Conservation (phyloP, 2,329 filamentous ascomycete genomes). For the Penicillium olsonii region DNA sequence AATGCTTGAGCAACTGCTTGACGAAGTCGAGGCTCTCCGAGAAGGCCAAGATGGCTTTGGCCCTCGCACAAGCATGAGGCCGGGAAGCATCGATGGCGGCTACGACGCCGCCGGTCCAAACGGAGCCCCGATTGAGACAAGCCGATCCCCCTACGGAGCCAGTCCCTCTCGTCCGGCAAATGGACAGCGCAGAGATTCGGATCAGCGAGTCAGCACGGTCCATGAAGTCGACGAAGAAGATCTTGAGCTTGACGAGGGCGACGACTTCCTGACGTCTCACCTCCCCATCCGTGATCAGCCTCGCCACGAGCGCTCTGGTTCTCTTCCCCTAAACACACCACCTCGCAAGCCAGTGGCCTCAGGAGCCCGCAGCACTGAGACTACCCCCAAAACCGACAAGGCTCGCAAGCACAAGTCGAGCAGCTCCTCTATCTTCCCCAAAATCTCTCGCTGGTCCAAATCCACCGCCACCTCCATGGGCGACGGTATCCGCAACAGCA, state of each 20-base stretch:
- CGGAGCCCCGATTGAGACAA: constrained; percentile 68
- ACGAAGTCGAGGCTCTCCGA: constrained; percentile 85
- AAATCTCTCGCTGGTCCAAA: constrained; percentile 96
- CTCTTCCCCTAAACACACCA: constrained; percentile 48
- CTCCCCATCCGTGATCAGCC: constrained; percentile 59
- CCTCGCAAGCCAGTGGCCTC: constrained; percentile 44
- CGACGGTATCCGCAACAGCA: constrained; percentile 71
- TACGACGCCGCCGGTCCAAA: constrained; percentile 84
- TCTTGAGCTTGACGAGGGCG: constrained; percentile 54
- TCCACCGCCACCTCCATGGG: constrained; percentile 88
- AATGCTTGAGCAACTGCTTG: constrained; percentile 88
- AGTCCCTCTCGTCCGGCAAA: constrained; percentile 51
- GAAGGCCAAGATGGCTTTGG: constrained; percentile 50
- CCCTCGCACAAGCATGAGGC: constrained; percentile 27
- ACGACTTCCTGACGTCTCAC: constrained; percentile 56
- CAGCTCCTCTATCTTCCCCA: constrained; percentile 79
- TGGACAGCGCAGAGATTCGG: constrained; percentile 57
- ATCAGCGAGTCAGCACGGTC: constrained; percentile 87
- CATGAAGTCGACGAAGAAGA: constrained; percentile 77
- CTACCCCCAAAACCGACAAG: constrained; percentile 69
- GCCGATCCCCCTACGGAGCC: constrained; percentile 72
- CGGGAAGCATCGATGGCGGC: constrained; percentile 66
- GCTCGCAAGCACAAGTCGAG: constrained; percentile 86
- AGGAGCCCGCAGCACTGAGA: constrained; percentile 68
- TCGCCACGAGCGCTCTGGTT: constrained; percentile 43